Base-by-base conservation (phyloP, 2,329 filamentous ascomycete genomes). In the Calonectria hawksworthii region DNA sequence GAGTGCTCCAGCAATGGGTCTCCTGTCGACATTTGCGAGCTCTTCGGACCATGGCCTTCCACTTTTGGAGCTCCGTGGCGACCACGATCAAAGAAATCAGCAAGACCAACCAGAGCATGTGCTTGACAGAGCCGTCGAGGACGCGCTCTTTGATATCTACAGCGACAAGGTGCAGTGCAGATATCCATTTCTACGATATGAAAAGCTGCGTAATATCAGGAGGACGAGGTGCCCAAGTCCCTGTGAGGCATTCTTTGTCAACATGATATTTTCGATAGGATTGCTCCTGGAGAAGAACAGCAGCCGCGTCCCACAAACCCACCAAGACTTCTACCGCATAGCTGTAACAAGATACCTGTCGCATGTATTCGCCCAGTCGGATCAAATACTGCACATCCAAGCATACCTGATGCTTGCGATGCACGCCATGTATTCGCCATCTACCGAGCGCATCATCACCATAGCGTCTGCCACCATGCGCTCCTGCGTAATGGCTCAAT, bases 381-480 rank as follows among this genome's bases (percentile, higher is more conserved):
- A 61, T 16, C 56, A 61, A 38, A 61, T 61, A 38, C 34, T 61
- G 2, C 56, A 61, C 21, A 61, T 61, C n/a, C 56, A 63, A 14
- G 56, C 34, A 41, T 63, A 63, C 36, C 14, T 63, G 14, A 41
- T 63, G 56, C 56, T 63, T 4, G 56, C 56, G 21, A 63, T 63
- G 56, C 56, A 63, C 4, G 56, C 56, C 9, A 38, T 63, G 36
- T 63, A 63, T 16, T 63, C 56, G 1, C 56, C 56, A 28, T 63
- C 56, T 13, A 63, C 56, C 7, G 56, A 63, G 14, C 56, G 56
- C 36, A 63, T 63, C 56, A 63, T 63, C 34, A 63, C 56, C 11
- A 63, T 63, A 21, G 56, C 56, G 21, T 63, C 56, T 16, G 56
- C 56, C 14, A 63, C 56, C 23, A 63, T 63, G 56, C 56, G 56